Conservation (phyloP, 2,329 filamentous ascomycete species). For the Taxawa tesnikishii region DNA sequence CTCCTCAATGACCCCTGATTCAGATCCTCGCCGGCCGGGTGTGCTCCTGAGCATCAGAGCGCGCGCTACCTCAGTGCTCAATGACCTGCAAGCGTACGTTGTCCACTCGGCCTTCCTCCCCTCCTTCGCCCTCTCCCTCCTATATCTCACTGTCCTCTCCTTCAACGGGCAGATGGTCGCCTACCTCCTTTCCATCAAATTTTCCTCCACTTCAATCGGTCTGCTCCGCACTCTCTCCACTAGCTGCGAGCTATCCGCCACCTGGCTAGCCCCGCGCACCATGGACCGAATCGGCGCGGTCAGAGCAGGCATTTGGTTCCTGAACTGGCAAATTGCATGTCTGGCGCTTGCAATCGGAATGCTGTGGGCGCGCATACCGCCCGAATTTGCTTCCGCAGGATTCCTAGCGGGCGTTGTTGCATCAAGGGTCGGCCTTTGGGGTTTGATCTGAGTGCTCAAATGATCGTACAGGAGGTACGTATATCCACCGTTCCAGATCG, state of each 20-base stretch:
- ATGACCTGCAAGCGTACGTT: conserved; percentile 33
- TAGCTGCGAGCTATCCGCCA: conserved; percentile 47
- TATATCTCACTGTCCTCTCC: conserved; percentile 50
- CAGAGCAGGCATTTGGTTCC: conserved; percentile 58
- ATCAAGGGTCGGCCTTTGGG: conserved; percentile 33
- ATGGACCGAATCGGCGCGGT: conserved; percentile 39
- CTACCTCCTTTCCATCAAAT: conserved; percentile 44
- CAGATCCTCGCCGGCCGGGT: conserved; percentile 18
- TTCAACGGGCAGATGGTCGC: conserved; percentile 54
- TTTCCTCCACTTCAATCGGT: conserved; percentile 40
- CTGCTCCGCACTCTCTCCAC: conserved; percentile 41
- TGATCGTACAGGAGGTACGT: conserved; percentile 30
- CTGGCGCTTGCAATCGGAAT: conserved; percentile 28
- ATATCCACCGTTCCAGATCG: not conserved
- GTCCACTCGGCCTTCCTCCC: conserved; percentile 45
- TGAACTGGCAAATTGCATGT: conserved; percentile 54
- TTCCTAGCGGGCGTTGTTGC: conserved; percentile 27
- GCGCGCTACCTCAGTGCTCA: conserved; percentile 7
- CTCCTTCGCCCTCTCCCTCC: conserved; percentile 45
- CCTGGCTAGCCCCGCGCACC: conserved; percentile 45
- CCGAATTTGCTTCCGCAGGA: conserved; percentile 10
- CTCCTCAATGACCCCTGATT: conserved; percentile 6
- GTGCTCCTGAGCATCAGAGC: conserved; percentile 5
- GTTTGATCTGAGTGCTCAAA: conserved; percentile 36
- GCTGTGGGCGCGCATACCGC: conserved; percentile 15